phyloP scores from a whole-genome alignment of 495 filamentous ascomycete species.

The Neurospora cerealis region DNA sequence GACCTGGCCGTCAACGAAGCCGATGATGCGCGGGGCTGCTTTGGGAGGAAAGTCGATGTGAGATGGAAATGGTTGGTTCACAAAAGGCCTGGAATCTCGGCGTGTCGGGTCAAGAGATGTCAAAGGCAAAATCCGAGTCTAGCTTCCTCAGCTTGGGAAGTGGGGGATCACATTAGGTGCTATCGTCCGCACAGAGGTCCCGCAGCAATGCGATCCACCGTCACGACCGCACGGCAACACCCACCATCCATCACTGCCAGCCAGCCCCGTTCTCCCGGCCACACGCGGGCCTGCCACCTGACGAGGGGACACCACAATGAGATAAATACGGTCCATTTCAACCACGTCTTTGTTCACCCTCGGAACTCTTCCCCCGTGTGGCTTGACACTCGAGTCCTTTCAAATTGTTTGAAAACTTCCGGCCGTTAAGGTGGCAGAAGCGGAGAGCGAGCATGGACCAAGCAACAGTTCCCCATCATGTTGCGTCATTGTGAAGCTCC shows the following conservation, averaged over 20 bases:
- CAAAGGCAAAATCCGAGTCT: background rate
- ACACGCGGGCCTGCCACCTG: background rate
- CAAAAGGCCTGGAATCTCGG: background rate
- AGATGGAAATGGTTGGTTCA: background rate
- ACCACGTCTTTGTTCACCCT: background rate
- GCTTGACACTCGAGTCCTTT: background rate
- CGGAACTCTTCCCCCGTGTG: background rate
- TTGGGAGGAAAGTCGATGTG: background rate
- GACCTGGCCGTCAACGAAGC: conserved; percentile 1
- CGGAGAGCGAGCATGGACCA: background rate
- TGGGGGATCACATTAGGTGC: background rate
- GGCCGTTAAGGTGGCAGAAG: background rate
- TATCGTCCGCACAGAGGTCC: background rate
- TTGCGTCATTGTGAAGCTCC: background rate
- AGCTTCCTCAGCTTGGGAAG: background rate
- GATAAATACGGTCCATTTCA: background rate
- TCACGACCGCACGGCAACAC: background rate
- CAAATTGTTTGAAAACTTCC: background rate
- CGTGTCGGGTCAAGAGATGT: background rate
- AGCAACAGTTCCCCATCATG: background rate
- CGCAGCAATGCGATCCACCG: background rate
- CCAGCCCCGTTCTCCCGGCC: background rate
- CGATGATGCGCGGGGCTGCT: background rate
- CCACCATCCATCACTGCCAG: background rate
- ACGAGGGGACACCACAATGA: background rate